These are phyloP conservation scores for Stephania japonica DNA, from an alignment of 164 flowering plant genomes.

Conservation along the genomic window DNA sequence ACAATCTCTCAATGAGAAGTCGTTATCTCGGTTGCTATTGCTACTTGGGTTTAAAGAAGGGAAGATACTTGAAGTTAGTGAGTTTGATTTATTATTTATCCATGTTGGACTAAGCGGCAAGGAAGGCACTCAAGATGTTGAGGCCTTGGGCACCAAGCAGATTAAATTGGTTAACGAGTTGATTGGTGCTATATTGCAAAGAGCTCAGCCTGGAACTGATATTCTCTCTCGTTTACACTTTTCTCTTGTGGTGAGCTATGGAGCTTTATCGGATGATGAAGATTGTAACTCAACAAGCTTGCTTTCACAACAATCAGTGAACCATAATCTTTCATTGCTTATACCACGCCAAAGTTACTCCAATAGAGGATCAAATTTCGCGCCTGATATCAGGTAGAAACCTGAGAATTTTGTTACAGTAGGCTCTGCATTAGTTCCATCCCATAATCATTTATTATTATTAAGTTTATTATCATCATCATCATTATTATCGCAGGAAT, in stretches of 20 bases:
- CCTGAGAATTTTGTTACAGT: background rate
- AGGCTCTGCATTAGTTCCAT: background rate
- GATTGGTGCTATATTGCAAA: slow-evolving; percentile 48
- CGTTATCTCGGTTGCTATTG: slow-evolving; percentile 42
- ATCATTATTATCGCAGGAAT: slow-evolving; percentile 40
- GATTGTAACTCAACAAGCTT: slow-evolving; percentile 25
- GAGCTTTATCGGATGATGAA: slow-evolving; percentile 32
- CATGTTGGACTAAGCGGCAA: slow-evolving; percentile 48
- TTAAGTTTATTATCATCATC: too few relatives aligned
- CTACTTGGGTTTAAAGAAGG: slow-evolving; percentile 78
- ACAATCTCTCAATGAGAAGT: slow-evolving; percentile 10
- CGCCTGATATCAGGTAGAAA: slow-evolving; percentile 57
- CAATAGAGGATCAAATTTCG: slow-evolving; percentile 47
- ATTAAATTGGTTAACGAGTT: slow-evolving; percentile 44
- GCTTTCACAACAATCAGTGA: slow-evolving; percentile 17
- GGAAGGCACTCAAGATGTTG: slow-evolving; percentile 18
- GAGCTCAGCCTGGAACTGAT: slow-evolving; percentile 48
- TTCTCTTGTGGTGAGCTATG: slow-evolving; percentile 80
- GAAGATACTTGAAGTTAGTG: slow-evolving; percentile 36
- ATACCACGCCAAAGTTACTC: slow-evolving; percentile 79
- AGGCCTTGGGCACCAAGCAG: slow-evolving; percentile 9
- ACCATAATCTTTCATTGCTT: slow-evolving; percentile 37
- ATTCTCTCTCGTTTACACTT: slow-evolving; percentile 67
- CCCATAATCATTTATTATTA: background rate
- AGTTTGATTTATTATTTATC: slow-evolving; percentile 70